phyloP scores from a whole-genome alignment of 768 basidiomycete genomes.

The Amanita subjunquillea region DNA sequence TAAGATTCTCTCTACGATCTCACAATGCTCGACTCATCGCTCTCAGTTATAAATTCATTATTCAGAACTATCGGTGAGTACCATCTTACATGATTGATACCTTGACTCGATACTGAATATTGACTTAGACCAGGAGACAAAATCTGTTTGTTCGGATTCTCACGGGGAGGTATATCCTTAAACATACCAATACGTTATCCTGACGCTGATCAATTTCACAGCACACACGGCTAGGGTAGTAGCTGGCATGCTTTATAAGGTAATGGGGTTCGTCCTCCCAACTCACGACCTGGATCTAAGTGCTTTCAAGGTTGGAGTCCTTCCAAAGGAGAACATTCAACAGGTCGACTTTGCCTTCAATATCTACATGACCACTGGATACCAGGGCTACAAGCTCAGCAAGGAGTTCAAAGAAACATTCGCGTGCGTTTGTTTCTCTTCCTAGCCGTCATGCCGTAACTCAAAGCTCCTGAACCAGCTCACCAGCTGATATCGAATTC shows the following conservation, averaged over 20 bases:
- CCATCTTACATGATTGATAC: background rate
- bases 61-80: conserved; percentile 15
- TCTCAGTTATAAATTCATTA: conserved; percentile 14
- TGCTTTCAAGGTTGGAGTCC: conserved; percentile 17
- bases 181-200: background rate
- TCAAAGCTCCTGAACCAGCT: background rate
- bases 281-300: background rate
- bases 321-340: conserved; percentile 19
- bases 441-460: background rate
- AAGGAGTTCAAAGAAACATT: conserved; percentile 23
- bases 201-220: background rate
- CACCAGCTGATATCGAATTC: conserved; percentile 19
- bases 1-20: conserved; percentile 2
- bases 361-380: conserved; percentile 19
- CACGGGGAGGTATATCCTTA: conserved; percentile 12
- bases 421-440: conserved; percentile 9
- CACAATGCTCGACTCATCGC: background rate
- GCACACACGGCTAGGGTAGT: conserved; percentile 19
- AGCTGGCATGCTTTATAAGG: conserved; percentile 24
- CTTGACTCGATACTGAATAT: background rate
- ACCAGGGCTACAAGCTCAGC: conserved; percentile 18
- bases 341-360: conserved; percentile 24
- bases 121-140: conserved; percentile 16
- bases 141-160: conserved; percentile 21
- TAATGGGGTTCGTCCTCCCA: background rate